These are phyloP conservation scores for Lentinula novae-zelandiae DNA, from an alignment of 1,284 basidiomycete genomes.

Conservation along the genomic window DNA sequence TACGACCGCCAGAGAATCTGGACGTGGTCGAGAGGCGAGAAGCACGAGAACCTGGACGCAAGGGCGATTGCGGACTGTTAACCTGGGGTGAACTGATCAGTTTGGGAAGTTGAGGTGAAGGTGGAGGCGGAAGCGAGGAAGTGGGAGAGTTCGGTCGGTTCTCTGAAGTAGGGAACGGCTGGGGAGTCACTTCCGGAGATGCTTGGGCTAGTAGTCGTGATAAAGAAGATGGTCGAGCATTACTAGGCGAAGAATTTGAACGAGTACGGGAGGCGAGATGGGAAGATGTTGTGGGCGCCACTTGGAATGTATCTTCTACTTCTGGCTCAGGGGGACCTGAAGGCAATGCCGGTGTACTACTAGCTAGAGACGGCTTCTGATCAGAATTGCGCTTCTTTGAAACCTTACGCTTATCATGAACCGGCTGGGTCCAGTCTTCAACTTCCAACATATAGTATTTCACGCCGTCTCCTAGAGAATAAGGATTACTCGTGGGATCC, in stretches of 20 bases:
- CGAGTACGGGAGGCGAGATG: constrained; percentile 58
- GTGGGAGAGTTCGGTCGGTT: constrained; percentile 4
- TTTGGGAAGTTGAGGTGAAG: constrained; percentile 25
- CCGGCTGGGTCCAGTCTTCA: constrained; percentile 85
- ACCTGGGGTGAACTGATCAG: constrained; percentile 26
- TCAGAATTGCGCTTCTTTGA: constrained; percentile 44
- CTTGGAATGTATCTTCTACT: constrained; percentile 63
- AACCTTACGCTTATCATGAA: constrained; percentile 54
- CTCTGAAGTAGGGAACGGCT: constrained; percentile 16
- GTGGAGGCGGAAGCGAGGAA: constrained; percentile 29
- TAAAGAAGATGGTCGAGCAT: constrained; percentile 66
- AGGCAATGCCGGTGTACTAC: constrained; percentile 28
- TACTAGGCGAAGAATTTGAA: constrained; percentile 59
- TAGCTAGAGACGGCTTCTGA: constrained; percentile 25
- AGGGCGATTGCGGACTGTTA: constrained; percentile 43
- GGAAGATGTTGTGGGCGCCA: constrained; percentile 51
- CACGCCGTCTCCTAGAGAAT: constrained; percentile 83
- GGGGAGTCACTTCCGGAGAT: constrained; percentile 30
- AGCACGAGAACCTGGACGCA: constrained; percentile 64
- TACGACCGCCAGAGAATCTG: constrained; percentile 53
- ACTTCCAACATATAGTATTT: constrained; percentile 94
- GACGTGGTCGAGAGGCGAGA: constrained; percentile 65
- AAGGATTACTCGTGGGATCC: constrained; percentile 73
- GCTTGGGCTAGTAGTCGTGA: constrained; percentile 75
- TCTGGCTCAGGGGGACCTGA: constrained; percentile 61